A percentile compares a stretch with the other conserved stretches of the same genome.
Conservation (phyloP, 352 stramenopile species). For the Pythium sp. region DNA sequence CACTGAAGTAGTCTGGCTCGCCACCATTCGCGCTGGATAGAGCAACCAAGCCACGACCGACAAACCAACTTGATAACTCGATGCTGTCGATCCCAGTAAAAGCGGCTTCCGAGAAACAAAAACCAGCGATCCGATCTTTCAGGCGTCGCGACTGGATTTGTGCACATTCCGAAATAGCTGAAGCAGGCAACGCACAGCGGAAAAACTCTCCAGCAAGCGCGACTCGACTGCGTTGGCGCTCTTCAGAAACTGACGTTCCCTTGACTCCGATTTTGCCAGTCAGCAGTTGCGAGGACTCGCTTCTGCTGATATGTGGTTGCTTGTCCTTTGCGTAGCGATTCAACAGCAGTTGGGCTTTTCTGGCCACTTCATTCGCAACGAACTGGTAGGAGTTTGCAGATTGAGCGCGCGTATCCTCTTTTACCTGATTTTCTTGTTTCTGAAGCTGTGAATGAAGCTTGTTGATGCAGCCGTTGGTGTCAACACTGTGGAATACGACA, state of each 20-base stretch:
- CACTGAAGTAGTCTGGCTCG: conserved; percentile 18
- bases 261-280: background rate
- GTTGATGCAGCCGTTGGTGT: conserved; percentile 36
- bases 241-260: background rate
- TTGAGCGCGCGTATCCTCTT: background rate
- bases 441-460: conserved; percentile 33
- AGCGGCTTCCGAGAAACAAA: conserved; percentile 27
- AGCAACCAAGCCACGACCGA: conserved; percentile 31
- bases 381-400: conserved; percentile 26
- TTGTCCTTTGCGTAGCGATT: conserved; percentile 20
- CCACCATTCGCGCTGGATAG: conserved; percentile 22
- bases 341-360: conserved; percentile 33
- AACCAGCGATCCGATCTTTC: conserved; percentile 31
- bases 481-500: conserved; percentile 31
- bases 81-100: conserved; percentile 20
- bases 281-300: background rate
- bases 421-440: conserved; percentile 13
- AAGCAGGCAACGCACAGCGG: conserved; percentile 22
- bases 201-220: conserved; percentile 31
- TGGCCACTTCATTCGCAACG: conserved; percentile 27
- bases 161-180: conserved; percentile 26
- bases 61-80: conserved; percentile 31
- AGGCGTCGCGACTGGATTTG: conserved; percentile 32
- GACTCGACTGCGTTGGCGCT: conserved; percentile 1
- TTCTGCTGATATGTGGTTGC: background rate